Evolutionary conservation across 768 basidiomycete genomes (phyloP).

Genomic region (Nidula microcarpa): DNA sequence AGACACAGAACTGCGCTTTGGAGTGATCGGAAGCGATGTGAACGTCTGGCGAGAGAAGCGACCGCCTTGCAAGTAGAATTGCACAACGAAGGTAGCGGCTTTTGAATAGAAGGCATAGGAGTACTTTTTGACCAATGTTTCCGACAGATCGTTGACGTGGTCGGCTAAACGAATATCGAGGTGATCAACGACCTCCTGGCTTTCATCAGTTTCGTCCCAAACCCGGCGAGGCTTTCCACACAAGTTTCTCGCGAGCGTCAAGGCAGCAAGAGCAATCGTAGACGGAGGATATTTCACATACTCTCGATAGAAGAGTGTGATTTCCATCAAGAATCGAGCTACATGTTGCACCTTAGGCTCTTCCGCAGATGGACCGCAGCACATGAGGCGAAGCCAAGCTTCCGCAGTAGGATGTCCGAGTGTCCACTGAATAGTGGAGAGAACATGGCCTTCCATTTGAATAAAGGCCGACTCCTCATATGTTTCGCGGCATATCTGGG

Average conservation of each 20-base stretch:
- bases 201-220: constrained; percentile 84
- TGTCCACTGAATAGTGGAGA: constrained; percentile 94
- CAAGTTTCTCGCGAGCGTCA: constrained; percentile 86
- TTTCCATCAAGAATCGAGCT: constrained; percentile 98
- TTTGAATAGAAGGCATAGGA: constrained; percentile 96
- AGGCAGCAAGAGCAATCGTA: constrained; percentile 83
- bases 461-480: constrained; percentile 98
- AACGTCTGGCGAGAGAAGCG: constrained; percentile 55
- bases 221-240: constrained; percentile 76
- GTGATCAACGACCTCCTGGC: constrained; percentile 77
- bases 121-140: constrained; percentile 97
- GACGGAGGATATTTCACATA: constrained; percentile 86
- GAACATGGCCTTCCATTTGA: constrained; percentile 98
- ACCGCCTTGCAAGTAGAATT: constrained; percentile 90
- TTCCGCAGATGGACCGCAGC: constrained; percentile 72
- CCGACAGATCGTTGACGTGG: constrained; percentile 89
- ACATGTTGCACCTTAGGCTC: constrained; percentile 92
- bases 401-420: constrained; percentile 98
- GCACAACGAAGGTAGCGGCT: constrained; percentile 89
- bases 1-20: constrained; percentile 51
- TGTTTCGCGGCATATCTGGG: constrained; percentile 92
- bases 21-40: constrained; percentile 63
- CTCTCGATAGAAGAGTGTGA: constrained; percentile 96
- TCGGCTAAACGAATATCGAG: constrained; percentile 85
- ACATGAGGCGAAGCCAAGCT: constrained; percentile 89